Evolutionary conservation across 2,329 filamentous ascomycete species (phyloP), one percentile per base, ranked within the genome.

Genomic region (Fusarium duplospermum): DNA sequence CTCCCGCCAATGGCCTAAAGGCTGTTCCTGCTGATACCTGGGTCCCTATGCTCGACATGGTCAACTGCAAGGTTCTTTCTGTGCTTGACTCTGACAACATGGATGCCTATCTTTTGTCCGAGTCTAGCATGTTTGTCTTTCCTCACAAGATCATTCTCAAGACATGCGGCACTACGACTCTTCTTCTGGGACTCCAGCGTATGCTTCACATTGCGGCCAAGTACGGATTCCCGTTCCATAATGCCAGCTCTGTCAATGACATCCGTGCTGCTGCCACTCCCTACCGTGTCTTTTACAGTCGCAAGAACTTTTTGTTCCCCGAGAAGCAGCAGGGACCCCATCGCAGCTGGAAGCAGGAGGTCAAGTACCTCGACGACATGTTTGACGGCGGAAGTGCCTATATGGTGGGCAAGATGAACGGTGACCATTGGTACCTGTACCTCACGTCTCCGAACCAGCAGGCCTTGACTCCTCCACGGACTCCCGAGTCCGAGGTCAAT

Each of bases 331-430:
- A 90, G 66, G 95, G 95, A 9, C 96, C 96, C 64, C 96, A 99
- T 84, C 93, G 95, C 72, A 98, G 95, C 91, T 99, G 96, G 96
- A 93, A 95, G 77, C 93, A 98, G 81, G 96, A 99, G 83, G 96
- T 98, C 80, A 93, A 92, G 79, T 97, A 93, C 78, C 89, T 99
- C 72, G 96, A 99, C 84, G 93, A 93, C 81, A 94, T 95, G 83
- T 98, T 99, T 82, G 88, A 93, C 71, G 93, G 94, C 66, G 96
- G 96, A 64, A 98, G 96, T 83, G 96, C 96, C 60, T 99, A 99
- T 84, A 98, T 98, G 95, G 97, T 99, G 75, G 96, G 96, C 80
- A 98, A 98, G 86, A 98, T 98, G 96, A 99, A 99, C 78, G 96
- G 96, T 67, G 96, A 99, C 83, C 96, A 99, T 80, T 99, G 96